These are phyloP conservation scores for Massarina eburnea DNA, from an alignment of 2,329 filamentous ascomycete species.

Conservation along the genomic window DNA sequence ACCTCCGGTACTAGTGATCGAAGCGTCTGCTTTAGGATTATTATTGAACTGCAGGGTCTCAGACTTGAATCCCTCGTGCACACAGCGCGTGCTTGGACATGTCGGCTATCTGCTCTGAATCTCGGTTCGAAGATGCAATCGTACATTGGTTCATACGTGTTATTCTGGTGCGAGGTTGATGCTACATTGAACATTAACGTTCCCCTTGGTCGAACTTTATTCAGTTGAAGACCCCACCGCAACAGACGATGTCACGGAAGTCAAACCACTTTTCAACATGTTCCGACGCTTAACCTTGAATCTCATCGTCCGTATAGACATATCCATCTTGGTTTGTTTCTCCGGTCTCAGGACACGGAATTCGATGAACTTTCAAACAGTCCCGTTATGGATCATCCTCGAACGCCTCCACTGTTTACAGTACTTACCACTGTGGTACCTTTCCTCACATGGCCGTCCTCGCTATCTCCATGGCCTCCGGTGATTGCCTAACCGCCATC, in stretches of 20 bases:
- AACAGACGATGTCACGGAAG: background rate
- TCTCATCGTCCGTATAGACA: background rate
- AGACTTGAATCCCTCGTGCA: background rate
- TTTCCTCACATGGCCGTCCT: background rate
- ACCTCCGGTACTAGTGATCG: background rate
- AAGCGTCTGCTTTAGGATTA: background rate
- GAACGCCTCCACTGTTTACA: background rate
- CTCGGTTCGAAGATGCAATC: slow-evolving; percentile 1
- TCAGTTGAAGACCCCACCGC: background rate
- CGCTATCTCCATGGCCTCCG: too few relatives aligned
- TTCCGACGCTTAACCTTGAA: background rate
- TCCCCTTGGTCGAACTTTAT: background rate
- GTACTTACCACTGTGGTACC: background rate
- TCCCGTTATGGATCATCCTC: background rate
- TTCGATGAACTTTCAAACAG: background rate
- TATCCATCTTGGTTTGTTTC: background rate
- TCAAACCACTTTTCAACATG: background rate
- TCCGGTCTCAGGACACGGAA: background rate
- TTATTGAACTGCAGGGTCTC: slow-evolving; percentile 1
- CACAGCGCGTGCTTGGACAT: background rate
- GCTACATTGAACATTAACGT: background rate
- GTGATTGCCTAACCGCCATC: too few relatives aligned
- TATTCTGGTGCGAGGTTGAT: background rate
- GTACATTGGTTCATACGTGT: too few relatives aligned
- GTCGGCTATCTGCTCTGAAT: slow-evolving; percentile 4